Evolutionary conservation across 768 basidiomycete species (phyloP).

Genomic region (Amanita brunnescens): DNA sequence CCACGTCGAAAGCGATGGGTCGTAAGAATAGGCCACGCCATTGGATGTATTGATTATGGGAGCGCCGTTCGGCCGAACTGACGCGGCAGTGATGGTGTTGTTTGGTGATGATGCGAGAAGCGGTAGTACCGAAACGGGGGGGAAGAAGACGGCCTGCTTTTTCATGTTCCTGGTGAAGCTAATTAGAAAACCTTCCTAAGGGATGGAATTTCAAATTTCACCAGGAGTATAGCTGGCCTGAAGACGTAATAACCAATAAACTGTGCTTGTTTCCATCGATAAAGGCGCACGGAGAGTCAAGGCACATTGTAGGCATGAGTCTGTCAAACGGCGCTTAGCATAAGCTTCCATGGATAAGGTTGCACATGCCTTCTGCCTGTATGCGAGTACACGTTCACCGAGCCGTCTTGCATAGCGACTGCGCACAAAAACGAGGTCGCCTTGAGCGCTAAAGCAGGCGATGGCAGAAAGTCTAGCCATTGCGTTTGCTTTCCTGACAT

Average conservation of each 20-base stretch:
- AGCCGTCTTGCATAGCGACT: slow-evolving; percentile 70
- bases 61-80: slow-evolving; percentile 70
- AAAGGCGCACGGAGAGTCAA: slow-evolving; percentile 64
- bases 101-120: slow-evolving; percentile 52
- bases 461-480: slow-evolving; percentile 86
- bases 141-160: slow-evolving; percentile 53
- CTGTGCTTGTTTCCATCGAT: slow-evolving; percentile 57
- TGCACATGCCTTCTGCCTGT: slow-evolving; percentile 65
- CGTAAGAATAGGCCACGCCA: slow-evolving; percentile 77
- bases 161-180: slow-evolving; percentile 58
- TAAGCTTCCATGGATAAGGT: background rate
- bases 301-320: slow-evolving; percentile 63
- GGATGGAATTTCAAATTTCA: slow-evolving; percentile 23
- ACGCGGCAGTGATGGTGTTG: slow-evolving; percentile 50
- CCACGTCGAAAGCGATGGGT: slow-evolving; percentile 58
- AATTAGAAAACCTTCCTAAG: background rate
- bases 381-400: slow-evolving; percentile 74
- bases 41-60: slow-evolving; percentile 72
- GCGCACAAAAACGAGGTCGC: slow-evolving; percentile 65
- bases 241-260: slow-evolving; percentile 64
- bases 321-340: slow-evolving; percentile 30
- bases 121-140: slow-evolving; percentile 53
- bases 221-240: slow-evolving; percentile 73
- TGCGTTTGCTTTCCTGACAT: slow-evolving; percentile 59
- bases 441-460: slow-evolving; percentile 57